Evolutionary conservation across 139 green algal species (phyloP), one percentile per base, ranked within the genome.

Genomic region (Coelastrella sp.): DNA sequence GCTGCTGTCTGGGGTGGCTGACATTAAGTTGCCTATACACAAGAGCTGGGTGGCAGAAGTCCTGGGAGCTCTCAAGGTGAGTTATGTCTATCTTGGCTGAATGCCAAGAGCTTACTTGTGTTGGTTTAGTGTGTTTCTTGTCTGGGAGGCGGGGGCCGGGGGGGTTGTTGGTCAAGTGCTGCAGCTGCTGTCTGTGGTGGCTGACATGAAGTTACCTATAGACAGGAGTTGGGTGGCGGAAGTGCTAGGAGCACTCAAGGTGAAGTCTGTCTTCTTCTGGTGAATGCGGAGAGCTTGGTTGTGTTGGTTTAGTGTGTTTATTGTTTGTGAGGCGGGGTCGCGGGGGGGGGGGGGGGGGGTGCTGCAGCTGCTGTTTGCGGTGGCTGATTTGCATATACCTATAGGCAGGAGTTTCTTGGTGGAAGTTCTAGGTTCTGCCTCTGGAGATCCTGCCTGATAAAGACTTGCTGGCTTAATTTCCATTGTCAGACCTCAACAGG

Each of bases 21-120:
- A 60, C 5, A 86, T 86, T 60, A 57, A 75, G n/a, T 23, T 86
- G 60, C 80, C 80, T 76, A 60, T 86, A 16, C 60, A 86, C n/a
- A 14, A 10, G 17, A 59, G 22, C 19, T 86, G 80, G 80, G 80
- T 75, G 58, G n/a, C 80, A 23, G 80, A 86, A 5, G 80, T 86
- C 11, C 17, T 86, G 59, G 20, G 22, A 19, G 17, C 61, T 22
- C 80, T 86, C 58, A 59, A 86, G 80, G 80, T 86, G 20, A 16
- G 58, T 68, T 8, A 7, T n/a, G 32, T 32, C 22, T 86, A n/a
- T 22, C 1, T 47, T 47, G 32, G 32, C 32, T 47, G 32, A 47
- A 47, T 47, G 32, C 32, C 0, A 47, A 47, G 32, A 47, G 32
- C 32, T 47, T 47, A 1, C 0, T 47, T 1, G 32, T 47, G 32